phyloP scores from a whole-genome alignment of 345 rosid species.

The Syzygium jambos region DNA sequence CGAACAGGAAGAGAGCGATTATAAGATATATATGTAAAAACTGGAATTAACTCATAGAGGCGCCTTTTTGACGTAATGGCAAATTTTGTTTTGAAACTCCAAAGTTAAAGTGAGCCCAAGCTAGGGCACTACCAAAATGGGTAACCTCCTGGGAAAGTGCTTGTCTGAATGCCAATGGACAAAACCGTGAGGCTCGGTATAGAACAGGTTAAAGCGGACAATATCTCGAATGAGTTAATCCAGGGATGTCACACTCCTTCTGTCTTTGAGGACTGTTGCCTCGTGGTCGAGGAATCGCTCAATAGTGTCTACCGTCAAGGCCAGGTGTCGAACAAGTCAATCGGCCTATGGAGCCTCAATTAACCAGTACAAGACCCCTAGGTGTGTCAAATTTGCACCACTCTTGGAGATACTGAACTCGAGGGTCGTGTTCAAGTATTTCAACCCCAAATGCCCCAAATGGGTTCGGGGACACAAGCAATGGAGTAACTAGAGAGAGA shows the following conservation, averaged over 20 bases:
- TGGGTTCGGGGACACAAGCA: conserved; percentile 90
- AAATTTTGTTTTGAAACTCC: no score
- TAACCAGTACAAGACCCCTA: conserved; percentile 92
- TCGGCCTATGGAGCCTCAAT: conserved; percentile 89
- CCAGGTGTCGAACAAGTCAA: conserved; percentile 72
- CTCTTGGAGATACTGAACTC: conserved; percentile 84
- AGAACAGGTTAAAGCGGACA: no score
- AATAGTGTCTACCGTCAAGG: conserved; percentile 94
- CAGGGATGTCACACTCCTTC: conserved; percentile 34
- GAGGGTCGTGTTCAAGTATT: conserved; percentile 49
- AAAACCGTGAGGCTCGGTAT: no score
- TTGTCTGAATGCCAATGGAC: no score
- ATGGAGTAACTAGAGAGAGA: conserved; percentile 33
- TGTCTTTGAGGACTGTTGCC: conserved; percentile 84
- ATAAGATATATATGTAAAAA: no score
- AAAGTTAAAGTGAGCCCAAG: no score
- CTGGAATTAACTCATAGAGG: no score
- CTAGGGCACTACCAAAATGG: no score
- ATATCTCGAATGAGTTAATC: no score
- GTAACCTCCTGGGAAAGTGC: no score
- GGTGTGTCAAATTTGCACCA: conserved; percentile 92
- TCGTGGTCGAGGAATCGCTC: conserved; percentile 78
- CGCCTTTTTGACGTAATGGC: no score
- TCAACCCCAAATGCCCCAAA: conserved; percentile 90
- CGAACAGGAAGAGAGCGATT: no score